phyloP scores from a whole-genome alignment of 176 grass and related monocot genomes.

The Carex myosuroides region DNA sequence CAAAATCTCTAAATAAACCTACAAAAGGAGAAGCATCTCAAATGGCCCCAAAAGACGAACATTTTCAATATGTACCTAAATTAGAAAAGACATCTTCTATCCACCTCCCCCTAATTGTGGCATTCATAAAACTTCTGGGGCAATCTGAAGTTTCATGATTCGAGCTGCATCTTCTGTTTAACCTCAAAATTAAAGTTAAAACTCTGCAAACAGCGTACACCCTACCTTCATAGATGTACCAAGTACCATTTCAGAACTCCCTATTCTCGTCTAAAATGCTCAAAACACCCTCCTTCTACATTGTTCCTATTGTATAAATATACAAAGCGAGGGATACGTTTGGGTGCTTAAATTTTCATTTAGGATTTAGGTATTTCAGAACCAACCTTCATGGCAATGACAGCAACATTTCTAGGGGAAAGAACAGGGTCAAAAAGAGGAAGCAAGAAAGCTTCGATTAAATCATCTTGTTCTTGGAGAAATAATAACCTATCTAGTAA shows the following conservation, averaged over 20 bases:
- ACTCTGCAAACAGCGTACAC: not conserved
- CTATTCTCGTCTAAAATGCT: constrained; percentile 20
- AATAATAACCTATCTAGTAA: constrained; percentile 86
- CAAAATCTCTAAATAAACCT: not conserved
- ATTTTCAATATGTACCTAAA: not conserved
- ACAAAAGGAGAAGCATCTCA: not conserved
- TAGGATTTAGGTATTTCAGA: constrained; percentile 23
- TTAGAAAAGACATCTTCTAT: not conserved
- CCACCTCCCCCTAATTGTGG: not conserved
- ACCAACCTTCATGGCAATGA: constrained; percentile 56
- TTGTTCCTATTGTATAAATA: not conserved
- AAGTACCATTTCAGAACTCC: constrained; percentile 1
- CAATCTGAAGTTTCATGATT: not conserved
- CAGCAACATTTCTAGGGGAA: constrained; percentile 79
- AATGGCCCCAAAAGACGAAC: not conserved
- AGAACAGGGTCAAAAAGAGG: constrained; percentile 76
- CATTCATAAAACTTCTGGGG: not conserved
- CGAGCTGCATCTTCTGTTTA: not conserved
- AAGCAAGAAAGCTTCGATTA: constrained; percentile 50
- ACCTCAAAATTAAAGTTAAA: not conserved
- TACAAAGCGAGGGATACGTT: not conserved
- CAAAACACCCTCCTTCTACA: not conserved
- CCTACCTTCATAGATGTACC: constrained; percentile 7
- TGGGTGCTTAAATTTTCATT: constrained; percentile 32
- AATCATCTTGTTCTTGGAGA: constrained; percentile 61